These are phyloP conservation scores for Ophiobolus disseminans DNA, from an alignment of 2,329 filamentous ascomycete species.

Conservation along the genomic window DNA sequence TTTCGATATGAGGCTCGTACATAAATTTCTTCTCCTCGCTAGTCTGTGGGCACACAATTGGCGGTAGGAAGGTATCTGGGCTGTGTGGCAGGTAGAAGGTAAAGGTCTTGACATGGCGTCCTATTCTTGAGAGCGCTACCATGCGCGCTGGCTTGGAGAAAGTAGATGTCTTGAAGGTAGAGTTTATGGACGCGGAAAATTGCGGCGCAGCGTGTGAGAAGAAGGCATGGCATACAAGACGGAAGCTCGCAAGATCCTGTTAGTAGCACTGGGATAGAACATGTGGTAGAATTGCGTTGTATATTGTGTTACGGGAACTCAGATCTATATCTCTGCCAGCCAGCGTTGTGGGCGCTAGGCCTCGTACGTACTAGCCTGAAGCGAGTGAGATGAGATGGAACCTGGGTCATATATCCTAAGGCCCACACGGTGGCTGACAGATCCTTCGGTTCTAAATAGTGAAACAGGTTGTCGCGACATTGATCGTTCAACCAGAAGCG, in stretches of 20 bases:
- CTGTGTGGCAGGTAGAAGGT: constrained; percentile 80
- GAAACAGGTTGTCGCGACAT: constrained; percentile 55
- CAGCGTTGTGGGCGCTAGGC: too few relatives aligned
- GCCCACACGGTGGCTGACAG: too few relatives aligned
- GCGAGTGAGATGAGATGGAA: too few relatives aligned
- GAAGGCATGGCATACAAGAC: constrained; percentile 73
- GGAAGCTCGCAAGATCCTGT: constrained; percentile 60
- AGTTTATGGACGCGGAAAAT: constrained; percentile 71
- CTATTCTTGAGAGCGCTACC: constrained; percentile 77
- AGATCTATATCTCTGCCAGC: too few relatives aligned
- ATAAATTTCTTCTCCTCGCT: constrained; percentile 81
- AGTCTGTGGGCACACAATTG: constrained; percentile 78
- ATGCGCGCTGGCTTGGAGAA: constrained; percentile 78
- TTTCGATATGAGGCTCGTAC: constrained; percentile 74
- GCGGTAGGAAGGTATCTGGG: constrained; percentile 80
- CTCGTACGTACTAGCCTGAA: too few relatives aligned
- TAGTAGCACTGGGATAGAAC: too few relatives aligned
- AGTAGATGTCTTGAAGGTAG: constrained; percentile 75
- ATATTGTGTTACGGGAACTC: too few relatives aligned
- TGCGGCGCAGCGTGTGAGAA: constrained; percentile 72
- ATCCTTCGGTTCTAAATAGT: constrained; percentile 49
- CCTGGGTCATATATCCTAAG: too few relatives aligned
- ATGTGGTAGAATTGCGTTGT: too few relatives aligned
- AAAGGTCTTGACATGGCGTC: constrained; percentile 78
- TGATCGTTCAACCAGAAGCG: constrained; percentile 58